A percentile compares a stretch with the other conserved stretches of the same genome.
phyloP scores from a whole-genome alignment of 192 early-diverging fungal genomes.

The Kickxella alabastrina region DNA sequence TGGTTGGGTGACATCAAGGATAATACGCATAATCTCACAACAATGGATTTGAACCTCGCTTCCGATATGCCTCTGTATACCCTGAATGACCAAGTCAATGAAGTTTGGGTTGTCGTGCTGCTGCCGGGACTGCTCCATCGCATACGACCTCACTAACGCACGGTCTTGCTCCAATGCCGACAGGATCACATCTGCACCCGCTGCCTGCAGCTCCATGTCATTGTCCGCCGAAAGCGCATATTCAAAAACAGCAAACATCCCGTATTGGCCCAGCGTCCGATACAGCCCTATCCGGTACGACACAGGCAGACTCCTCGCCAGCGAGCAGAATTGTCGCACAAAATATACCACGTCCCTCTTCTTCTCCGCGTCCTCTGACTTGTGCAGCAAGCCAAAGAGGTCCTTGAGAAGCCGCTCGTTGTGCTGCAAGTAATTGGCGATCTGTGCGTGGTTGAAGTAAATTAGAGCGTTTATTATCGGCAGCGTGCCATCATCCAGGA shows the following conservation, averaged over 20 bases:
- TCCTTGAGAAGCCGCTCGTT: constrained; percentile 65
- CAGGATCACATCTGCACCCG: constrained; percentile 66
- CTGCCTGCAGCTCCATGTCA: constrained; percentile 56
- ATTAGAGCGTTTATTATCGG: constrained; percentile 71
- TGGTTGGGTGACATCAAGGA: constrained; percentile 62
- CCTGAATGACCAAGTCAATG: constrained; percentile 62
- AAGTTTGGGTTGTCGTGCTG: constrained; percentile 48
- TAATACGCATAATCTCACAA: constrained; percentile 66
- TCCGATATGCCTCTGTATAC: constrained; percentile 61
- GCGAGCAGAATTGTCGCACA: constrained; percentile 71
- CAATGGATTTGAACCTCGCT: constrained; percentile 65
- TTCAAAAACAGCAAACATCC: constrained; percentile 76
- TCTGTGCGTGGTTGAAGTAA: constrained; percentile 82
- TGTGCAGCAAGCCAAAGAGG: constrained; percentile 65
- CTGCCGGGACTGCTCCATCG: constrained; percentile 59
- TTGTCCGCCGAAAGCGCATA: constrained; percentile 55
- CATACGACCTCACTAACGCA: constrained; percentile 65
- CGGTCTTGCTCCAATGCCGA: constrained; percentile 79
- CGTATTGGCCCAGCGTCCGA: constrained; percentile 70
- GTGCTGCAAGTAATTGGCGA: constrained; percentile 69
- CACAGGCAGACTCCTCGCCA: constrained; percentile 69
- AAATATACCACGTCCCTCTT: constrained; percentile 77
- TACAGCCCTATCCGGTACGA: constrained; percentile 57
- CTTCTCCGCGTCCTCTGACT: constrained; percentile 49
- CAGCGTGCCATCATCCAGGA: constrained; percentile 73